These are phyloP conservation scores for Cucumis sativus DNA, from an alignment of 306 rosid species.

Conservation along the genomic window Cucumber_9930_V3 NC_026657.2:14557501-14558000, in stretches of 20 bases:
- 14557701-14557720: not conserved
- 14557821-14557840: slow-evolving; percentile 31
- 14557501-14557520: not conserved
- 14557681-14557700: not conserved
- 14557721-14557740: slow-evolving; percentile 9
- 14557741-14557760: slow-evolving; percentile 56
- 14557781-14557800: slow-evolving; percentile 22
- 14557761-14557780: slow-evolving; percentile 26
- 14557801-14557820: slow-evolving; percentile 10
- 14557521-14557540: not conserved
- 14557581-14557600: slow-evolving; percentile 60
- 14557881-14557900: slow-evolving; percentile 60
- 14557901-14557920: slow-evolving; percentile 43
- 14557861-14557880: slow-evolving; percentile 27
- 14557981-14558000: slow-evolving; percentile 37
- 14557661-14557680: slow-evolving; percentile 1
- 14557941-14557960: slow-evolving; percentile 51
- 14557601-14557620: slow-evolving; percentile 67
- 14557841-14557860: slow-evolving; percentile 28
- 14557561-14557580: slow-evolving; percentile 16
- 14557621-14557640: not conserved
- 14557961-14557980: slow-evolving; percentile 39
- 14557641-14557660: not conserved
- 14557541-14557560: slow-evolving; percentile 9
- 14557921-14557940: slow-evolving; percentile 62